Evolutionary conservation across 2,329 filamentous ascomycete genomes (phyloP).

Genomic region (Colletotrichum lupini): DNA sequence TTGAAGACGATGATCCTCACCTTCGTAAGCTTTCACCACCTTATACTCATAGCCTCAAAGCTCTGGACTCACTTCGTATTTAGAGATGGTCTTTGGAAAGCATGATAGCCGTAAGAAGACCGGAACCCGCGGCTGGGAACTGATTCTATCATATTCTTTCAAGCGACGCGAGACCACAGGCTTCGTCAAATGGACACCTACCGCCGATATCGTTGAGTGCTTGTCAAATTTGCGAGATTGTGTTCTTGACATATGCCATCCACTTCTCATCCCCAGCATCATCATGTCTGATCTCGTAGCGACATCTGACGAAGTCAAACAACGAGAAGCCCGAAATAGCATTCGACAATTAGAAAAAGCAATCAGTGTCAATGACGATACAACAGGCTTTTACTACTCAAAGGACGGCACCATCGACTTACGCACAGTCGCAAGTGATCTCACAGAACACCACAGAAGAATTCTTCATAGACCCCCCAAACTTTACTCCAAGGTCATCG

Average conservation of each 20-base stretch:
- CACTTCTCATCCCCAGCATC: constrained; percentile 67
- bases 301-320: constrained; percentile 65
- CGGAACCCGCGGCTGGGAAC: background rate
- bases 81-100: background rate
- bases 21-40: background rate
- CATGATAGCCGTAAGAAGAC: background rate
- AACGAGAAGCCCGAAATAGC: constrained; percentile 71
- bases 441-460: background rate
- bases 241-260: constrained; percentile 55
- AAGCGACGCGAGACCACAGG: background rate
- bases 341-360: constrained; percentile 70
- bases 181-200: background rate
- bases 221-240: background rate
- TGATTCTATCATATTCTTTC: background rate
- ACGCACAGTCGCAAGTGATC: background rate
- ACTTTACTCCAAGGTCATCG: background rate
- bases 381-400: background rate
- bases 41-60: background rate
- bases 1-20: background rate
- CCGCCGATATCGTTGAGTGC: background rate
- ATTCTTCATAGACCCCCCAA: background rate
- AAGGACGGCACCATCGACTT: background rate
- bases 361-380: constrained; percentile 50
- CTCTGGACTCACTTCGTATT: background rate
- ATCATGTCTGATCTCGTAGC: constrained; percentile 68